A percentile compares a stretch with the other conserved stretches of the same genome.
phyloP scores from a whole-genome alignment of 495 filamentous ascomycete species.

The Neurospora sp. region DNA sequence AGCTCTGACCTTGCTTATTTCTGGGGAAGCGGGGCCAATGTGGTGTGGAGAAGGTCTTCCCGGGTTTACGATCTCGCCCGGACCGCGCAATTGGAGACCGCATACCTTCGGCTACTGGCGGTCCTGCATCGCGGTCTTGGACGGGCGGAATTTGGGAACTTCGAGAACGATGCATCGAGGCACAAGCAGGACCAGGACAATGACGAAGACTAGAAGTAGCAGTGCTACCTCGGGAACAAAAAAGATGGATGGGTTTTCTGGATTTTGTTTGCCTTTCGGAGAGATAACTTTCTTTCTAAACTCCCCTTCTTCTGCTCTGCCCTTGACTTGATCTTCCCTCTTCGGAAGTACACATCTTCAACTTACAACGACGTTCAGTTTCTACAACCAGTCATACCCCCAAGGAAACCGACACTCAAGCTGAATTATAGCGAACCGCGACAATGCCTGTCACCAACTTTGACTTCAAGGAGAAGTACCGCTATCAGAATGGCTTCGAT shows the following conservation, averaged over 20 bases:
- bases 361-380: neutral
- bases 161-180: neutral
- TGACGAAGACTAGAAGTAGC: neutral
- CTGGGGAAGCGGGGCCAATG: neutral
- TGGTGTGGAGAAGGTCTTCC: neutral
- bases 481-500: conserved; percentile 59
- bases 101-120: conserved; percentile 8
- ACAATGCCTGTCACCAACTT: conserved; percentile 51
- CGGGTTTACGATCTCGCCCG: neutral
- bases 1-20: neutral
- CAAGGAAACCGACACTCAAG: neutral
- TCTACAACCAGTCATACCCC: neutral
- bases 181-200: neutral
- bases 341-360: neutral
- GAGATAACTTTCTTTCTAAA: neutral
- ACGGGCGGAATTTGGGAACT: conserved; percentile 9
- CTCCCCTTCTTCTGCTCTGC: neutral
- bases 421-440: neutral
- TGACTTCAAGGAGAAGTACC: conserved; percentile 47
- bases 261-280: neutral
- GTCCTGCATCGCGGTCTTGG: neutral
- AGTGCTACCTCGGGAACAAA: neutral
- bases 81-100: neutral
- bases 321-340: neutral
- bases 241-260: neutral